Base-by-base conservation (phyloP, 2,329 filamentous ascomycete genomes). In the Exophiala viscosa region DNA sequence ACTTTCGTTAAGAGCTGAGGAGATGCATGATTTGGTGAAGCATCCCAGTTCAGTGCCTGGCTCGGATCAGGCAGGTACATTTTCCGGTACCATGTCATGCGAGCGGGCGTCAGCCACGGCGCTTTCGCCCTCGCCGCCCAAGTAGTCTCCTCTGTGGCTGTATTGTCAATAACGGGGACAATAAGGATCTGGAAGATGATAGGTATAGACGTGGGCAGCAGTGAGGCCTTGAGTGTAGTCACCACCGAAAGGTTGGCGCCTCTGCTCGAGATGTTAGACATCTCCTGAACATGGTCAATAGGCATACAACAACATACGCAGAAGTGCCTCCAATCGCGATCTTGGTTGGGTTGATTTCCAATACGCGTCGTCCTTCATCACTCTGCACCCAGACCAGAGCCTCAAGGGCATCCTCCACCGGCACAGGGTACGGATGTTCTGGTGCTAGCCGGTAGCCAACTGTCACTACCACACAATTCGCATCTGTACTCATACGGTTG, bases 401-500 rank as follows among this genome's bases (percentile, higher is more conserved):
- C 60, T 80, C 77, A 74, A 77, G 80, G 50, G 74, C 72, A 63
- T 84, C 80, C 23, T 82, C 72, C 4, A 81, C 75, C 0, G 80
- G 79, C 0, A 78, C 76, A 1, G 80, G 80, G 59, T 74, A 83
- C 3, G 76, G 77, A 51, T 79, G 59, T 55, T 83, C 80, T 1
- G 80, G 80, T 0, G 79, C 79, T 2, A 82, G 73, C 34, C 79
- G 75, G 58, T 82, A 82, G 54, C 81, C 78, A 1, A 79, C 76
- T 1, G 74, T 73, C 8, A 82, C 68, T 2, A 82, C 77, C 0
- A 81, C 76, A 52, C 73, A 78, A 5, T 71, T 72, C 0, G 70
- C 73, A 17, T 59, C 48, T 50, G 31, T 10, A 36, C 17, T 10
- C 34, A 9, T n/a, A 36, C 13, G 4, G 34, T n/a, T n/a, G n/a